A percentile compares a stretch with the other conserved stretches of the same genome.
Evolutionary conservation across 1,284 basidiomycete genomes (phyloP).

Genomic region (Austropuccinia psidii): DNA sequence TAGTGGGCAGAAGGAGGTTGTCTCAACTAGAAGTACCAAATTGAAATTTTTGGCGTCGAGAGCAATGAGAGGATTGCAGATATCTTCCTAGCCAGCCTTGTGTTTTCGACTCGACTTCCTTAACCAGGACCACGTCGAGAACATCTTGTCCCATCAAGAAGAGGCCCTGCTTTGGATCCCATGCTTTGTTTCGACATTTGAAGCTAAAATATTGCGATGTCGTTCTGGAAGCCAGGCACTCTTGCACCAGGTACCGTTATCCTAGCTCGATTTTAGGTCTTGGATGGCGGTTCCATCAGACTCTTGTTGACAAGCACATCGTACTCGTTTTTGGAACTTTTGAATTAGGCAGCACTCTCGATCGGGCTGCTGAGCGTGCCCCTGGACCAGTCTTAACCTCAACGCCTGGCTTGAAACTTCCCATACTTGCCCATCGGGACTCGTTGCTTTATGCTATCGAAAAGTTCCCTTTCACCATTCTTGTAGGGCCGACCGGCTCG

Average conservation of each 20-base stretch:
- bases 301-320: not conserved
- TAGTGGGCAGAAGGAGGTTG: too few relatives aligned
- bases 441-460: constrained; percentile 36
- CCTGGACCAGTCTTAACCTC: constrained; percentile 61
- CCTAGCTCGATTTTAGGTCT: not conserved
- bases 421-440: constrained; percentile 50
- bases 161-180: not conserved
- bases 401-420: constrained; percentile 47
- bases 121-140: too few relatives aligned
- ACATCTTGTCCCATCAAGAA: too few relatives aligned
- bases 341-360: constrained; percentile 66
- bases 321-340: not conserved
- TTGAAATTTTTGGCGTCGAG: too few relatives aligned
- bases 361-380: constrained; percentile 69
- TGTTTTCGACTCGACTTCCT: too few relatives aligned
- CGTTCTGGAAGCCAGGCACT: constrained; percentile 61
- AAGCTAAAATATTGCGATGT: too few relatives aligned
- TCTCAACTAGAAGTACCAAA: too few relatives aligned
- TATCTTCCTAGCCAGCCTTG: too few relatives aligned
- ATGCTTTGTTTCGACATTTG: not conserved
- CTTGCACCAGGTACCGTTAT: constrained; percentile 60
- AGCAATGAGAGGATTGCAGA: too few relatives aligned
- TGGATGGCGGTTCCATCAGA: not conserved
- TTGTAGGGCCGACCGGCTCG: constrained; percentile 88
- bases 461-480: constrained; percentile 37